These are phyloP conservation scores for Leccinum truebloodii DNA, from an alignment of 768 basidiomycete genomes.

Conservation along the genomic window DNA sequence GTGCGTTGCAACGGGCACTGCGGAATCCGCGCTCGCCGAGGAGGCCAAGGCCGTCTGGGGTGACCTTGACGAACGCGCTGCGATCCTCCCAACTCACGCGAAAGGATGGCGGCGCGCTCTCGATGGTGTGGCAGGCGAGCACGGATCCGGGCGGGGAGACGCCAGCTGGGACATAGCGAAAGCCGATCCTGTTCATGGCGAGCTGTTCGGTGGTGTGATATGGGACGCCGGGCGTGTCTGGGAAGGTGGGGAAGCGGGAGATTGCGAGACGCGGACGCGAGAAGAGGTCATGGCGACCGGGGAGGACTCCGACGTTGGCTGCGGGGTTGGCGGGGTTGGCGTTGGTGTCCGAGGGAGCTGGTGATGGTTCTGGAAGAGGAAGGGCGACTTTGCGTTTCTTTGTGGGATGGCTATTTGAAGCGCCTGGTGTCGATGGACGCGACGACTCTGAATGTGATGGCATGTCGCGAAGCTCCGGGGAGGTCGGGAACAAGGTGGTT, in stretches of 20 bases:
- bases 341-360: slow-evolving; percentile 59
- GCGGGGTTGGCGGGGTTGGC: slow-evolving; percentile 22
- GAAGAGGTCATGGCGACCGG: slow-evolving; percentile 67
- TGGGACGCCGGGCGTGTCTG: slow-evolving; percentile 51
- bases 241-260: slow-evolving; percentile 72
- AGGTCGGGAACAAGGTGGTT: not conserved
- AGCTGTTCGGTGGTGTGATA: slow-evolving; percentile 71
- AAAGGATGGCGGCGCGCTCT: slow-evolving; percentile 67
- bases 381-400: slow-evolving; percentile 57
- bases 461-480: not conserved
- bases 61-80: slow-evolving; percentile 74
- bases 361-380: slow-evolving; percentile 45
- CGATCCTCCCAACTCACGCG: slow-evolving; percentile 93
- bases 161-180: slow-evolving; percentile 79
- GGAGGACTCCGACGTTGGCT: slow-evolving; percentile 51
- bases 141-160: slow-evolving; percentile 59
- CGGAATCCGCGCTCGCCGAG: slow-evolving; percentile 88
- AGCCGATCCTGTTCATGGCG: slow-evolving; percentile 74
- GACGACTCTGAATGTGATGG: slow-evolving; percentile 32
- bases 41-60: slow-evolving; percentile 74
- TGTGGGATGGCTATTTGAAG: slow-evolving; percentile 16
- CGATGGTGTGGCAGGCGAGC: slow-evolving; percentile 75
- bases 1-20: slow-evolving; percentile 86
- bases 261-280: slow-evolving; percentile 70
- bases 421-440: slow-evolving; percentile 35